Evolutionary conservation across 1,284 basidiomycete species (phyloP).

Genomic region (Sporisorium reilianum): DNA sequence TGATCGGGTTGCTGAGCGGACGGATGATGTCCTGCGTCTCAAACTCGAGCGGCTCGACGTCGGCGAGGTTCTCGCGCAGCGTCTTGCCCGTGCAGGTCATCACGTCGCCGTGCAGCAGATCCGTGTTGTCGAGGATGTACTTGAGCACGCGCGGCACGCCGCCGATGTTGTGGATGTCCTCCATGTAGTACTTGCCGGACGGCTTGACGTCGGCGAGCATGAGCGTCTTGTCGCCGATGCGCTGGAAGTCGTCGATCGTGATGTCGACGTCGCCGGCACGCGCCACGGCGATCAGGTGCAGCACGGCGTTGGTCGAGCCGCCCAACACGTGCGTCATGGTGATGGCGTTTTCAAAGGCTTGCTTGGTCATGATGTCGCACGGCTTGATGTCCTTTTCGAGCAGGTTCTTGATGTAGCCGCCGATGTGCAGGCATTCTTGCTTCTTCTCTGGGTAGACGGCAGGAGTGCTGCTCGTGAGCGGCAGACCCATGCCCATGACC

Average conservation of each 20-base stretch:
- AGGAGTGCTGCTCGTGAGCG: constrained; percentile 83
- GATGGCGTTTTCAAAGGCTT: constrained; percentile 96
- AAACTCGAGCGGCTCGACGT: constrained; percentile 79
- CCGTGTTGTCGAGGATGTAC: constrained; percentile 81
- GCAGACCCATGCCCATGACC: constrained; percentile 90
- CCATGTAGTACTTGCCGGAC: constrained; percentile 76
- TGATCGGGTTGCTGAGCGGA: constrained; percentile 86
- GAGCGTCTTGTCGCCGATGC: constrained; percentile 80
- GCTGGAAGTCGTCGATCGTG: constrained; percentile 80
- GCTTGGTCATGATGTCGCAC: constrained; percentile 92
- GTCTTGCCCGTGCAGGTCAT: constrained; percentile 89
- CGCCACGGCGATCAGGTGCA: constrained; percentile 90
- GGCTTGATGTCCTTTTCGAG: constrained; percentile 90
- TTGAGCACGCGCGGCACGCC: constrained; percentile 73
- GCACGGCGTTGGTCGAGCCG: constrained; percentile 94
- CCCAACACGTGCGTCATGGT: constrained; percentile 73
- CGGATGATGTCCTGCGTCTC: constrained; percentile 79
- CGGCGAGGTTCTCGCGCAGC: constrained; percentile 86
- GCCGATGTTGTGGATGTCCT: constrained; percentile 80
- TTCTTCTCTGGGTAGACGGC: constrained; percentile 84
- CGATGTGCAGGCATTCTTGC: constrained; percentile 86
- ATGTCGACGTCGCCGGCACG: constrained; percentile 86
- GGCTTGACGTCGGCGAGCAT: constrained; percentile 92
- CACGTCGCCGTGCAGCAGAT: constrained; percentile 81
- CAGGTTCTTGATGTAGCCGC: constrained; percentile 82